Evolutionary conservation across 2,329 filamentous ascomycete species (phyloP), one percentile per base, ranked within the genome.

Genomic region (Pseudogymnoascus sp.): DNA sequence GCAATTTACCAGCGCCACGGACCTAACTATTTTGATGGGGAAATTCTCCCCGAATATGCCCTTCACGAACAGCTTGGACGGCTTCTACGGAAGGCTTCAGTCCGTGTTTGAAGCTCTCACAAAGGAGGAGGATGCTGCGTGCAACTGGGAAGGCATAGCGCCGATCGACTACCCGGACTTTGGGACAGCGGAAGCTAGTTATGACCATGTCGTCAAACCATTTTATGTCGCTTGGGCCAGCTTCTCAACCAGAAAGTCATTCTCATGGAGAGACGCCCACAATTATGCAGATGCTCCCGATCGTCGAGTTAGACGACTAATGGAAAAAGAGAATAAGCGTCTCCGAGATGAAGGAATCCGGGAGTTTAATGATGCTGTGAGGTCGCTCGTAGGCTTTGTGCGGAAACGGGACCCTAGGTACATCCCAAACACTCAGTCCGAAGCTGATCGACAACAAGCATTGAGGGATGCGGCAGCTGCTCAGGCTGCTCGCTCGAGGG

Each of bases 291-390:
- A 97, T 67, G 93, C 91, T 1, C 91, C 91, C 1, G 93, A 99
- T 74, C 85, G 94, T 58, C 84, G 88, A 37, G 80, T 90, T 14
- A 85, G 93, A 59, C 84, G 94, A 32, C 70, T 90, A 38, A 96
- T 97, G 86, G 94, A 97, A 71, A 97, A 96, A 74, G 93, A 97
- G 72, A 99, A 99, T 73, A 89, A 86, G 67, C 89, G 88, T 65
- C 75, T 88, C 22, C 83, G 94, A 59, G 92, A 97, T 18, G 89
- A 93, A 60, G 91, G 86, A 2, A 83, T 89, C 9, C 84, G 88
- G 61, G 90, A 96, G 66, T 97, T 96, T 76, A 97, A 97, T 73
- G 91, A 96, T 63, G 89, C 91, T 2, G 91, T 99, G 30, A 79
- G 90, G 61, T 89, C 91, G 6, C 80, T 99, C 11, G 88, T 97